Evolutionary conservation across 1,284 basidiomycete genomes (phyloP), one percentile per base, ranked within the genome.

Genomic region (Leccinum holopus): DNA sequence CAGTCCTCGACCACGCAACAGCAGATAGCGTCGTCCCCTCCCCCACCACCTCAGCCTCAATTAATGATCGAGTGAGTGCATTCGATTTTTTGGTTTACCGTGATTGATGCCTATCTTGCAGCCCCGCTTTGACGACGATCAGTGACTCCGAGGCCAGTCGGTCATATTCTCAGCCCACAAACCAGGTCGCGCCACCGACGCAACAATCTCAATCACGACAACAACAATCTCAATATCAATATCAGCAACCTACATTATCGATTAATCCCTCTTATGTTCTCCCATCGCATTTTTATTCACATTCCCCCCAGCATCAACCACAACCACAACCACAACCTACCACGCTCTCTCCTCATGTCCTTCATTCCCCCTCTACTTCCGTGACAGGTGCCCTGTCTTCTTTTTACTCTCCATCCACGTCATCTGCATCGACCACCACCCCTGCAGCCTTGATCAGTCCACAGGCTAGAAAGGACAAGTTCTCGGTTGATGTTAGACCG

Each of bases 331-430:
- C 72, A 33, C 75, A 76, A 47, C 88, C 87, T 70, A 78, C 84
- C 66, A 88, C 87, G 5, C 80, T 90, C 30, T 85, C 87, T 3
- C 89, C 89, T 3, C 86, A 85, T 67, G 84, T 82, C 55, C 79
- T 90, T 35, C 87, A 88, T 70, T 79, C 85, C 2, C 82, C 86
- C 1, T 76, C 77, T 25, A 65, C 67, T 61, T 72, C 67, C 70
- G 74, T 80, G 65, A 70, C 81, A 57, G 75, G 77, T 64, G 60
- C 76, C 28, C 74, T 64, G 77, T 79, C 76, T 77, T 81, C 72
- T 61, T 75, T 67, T 65, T 72, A 70, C 63, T 66, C 72, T 63
- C 77, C 73, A 1, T 67, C 72, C 21, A 68, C 67, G 35, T 67
- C 71, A 52, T 69, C 74, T 39, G 39, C 71, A 56, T 71, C 75